Conservation (phyloP, 352 stramenopile genomes). For the Phytophthora multivora region DNA sequence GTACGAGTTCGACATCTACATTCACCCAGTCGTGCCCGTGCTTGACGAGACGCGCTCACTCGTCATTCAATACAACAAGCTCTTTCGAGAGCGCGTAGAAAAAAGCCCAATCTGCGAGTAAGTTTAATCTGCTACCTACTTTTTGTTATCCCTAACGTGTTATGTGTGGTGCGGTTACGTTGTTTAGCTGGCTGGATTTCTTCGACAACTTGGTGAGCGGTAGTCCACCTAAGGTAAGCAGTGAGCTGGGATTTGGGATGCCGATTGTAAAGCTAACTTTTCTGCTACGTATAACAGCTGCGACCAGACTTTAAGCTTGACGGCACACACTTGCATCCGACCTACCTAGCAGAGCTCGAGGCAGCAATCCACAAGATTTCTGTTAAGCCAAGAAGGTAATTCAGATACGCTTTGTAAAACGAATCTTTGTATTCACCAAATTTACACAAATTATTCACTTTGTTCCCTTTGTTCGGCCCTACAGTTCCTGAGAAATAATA, state of each 20-base stretch:
- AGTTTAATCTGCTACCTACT: conserved; percentile 5
- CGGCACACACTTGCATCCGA: conserved; percentile 86
- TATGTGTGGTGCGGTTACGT: neutral
- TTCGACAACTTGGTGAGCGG: conserved; percentile 79
- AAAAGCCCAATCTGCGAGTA: conserved; percentile 53
- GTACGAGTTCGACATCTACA: conserved; percentile 69
- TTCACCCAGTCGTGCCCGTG: conserved; percentile 91
- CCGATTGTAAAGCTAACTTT: neutral
- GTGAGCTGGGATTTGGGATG: neutral
- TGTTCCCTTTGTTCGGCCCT: too few relatives aligned
- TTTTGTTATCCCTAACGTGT: neutral
- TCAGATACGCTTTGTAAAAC: too few relatives aligned
- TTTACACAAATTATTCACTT: too few relatives aligned
- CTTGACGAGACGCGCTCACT: conserved; percentile 86
- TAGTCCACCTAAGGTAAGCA: conserved; percentile 49
- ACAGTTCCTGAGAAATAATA: neutral
- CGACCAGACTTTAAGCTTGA: conserved; percentile 63
- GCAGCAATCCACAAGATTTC: conserved; percentile 32
- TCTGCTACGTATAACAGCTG: conserved; percentile 37
- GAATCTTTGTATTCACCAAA: too few relatives aligned
- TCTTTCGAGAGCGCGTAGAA: conserved; percentile 51
- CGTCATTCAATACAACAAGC: conserved; percentile 85
- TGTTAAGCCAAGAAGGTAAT: neutral
- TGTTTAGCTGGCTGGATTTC: conserved; percentile 86
- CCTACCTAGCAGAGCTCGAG: conserved; percentile 63